These are phyloP conservation scores for Apostasia shenzhenica DNA, from an alignment of 106 monocot species.

Conservation along the genomic window DNA sequence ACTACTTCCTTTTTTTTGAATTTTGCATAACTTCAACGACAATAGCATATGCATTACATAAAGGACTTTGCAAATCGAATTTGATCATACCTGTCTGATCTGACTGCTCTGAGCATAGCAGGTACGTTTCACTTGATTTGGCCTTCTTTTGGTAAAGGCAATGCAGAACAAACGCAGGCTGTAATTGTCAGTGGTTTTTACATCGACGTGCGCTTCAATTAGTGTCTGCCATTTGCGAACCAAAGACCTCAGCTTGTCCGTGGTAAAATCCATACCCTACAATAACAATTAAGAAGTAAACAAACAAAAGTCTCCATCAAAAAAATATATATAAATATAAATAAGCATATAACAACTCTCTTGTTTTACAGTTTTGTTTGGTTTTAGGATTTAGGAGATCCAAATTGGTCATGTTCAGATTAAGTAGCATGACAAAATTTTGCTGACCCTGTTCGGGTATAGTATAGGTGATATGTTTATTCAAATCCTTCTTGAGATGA, in stretches of 20 bases:
- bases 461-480: no score
- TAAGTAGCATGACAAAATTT: no score
- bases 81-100: constrained; percentile 55
- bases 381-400: no score
- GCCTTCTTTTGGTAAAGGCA: constrained; percentile 75
- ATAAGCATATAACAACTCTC: no score
- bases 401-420: no score
- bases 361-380: no score
- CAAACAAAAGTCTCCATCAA: neutral
- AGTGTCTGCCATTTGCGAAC: constrained; percentile 89
- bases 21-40: no score
- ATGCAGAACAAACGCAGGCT: constrained; percentile 80
- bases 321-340: neutral
- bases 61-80: neutral
- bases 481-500: no score
- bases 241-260: constrained; percentile 75
- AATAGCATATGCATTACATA: neutral
- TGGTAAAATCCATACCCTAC: constrained; percentile 84
- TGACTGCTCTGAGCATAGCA: constrained; percentile 86
- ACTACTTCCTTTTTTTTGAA: no score
- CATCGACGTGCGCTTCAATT: constrained; percentile 93
- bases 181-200: constrained; percentile 85
- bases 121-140: constrained; percentile 84
- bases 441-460: no score
- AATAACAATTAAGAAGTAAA: neutral